Conservation (phyloP, 78 protist genomes). For the slime mould (Dictyostelium discoideum) region DNA sequence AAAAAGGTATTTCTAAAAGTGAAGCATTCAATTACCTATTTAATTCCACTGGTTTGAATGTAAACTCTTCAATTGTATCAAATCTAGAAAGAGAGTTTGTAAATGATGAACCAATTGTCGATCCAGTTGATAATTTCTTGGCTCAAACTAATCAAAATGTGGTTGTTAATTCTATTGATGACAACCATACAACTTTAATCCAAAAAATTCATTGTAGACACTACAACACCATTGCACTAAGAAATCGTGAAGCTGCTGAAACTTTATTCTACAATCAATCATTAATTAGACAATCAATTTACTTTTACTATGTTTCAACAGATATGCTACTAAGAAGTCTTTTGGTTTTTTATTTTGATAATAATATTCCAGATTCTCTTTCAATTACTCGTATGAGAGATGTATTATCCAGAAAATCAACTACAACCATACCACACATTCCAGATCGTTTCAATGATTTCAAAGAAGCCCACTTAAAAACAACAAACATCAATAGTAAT, state of each 20-base stretch:
- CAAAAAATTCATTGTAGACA: no score
- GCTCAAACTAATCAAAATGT: no score
- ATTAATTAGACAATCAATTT: not conserved
- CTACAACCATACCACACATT: not conserved
- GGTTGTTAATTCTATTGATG: no score
- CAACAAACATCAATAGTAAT: not conserved
- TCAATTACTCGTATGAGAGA: not conserved
- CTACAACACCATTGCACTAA: not conserved
- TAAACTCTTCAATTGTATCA: not conserved
- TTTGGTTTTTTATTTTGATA: not conserved
- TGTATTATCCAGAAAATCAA: not conserved
- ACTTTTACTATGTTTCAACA: not conserved
- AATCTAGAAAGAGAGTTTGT: not conserved
- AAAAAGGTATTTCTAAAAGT: not conserved
- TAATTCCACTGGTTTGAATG: not conserved
- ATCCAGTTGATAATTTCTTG: no score
- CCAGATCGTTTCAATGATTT: not conserved
- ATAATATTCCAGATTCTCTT: not conserved
- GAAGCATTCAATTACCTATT: not conserved
- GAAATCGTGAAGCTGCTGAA: not conserved
- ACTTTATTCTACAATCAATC: not conserved
- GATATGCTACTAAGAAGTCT: not conserved
- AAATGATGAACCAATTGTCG: not conserved
- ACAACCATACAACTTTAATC: not conserved
- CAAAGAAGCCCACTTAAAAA: not conserved